Conservation (phyloP, 108 stramenopile species). For the Discostella pseudostelligera region DNA sequence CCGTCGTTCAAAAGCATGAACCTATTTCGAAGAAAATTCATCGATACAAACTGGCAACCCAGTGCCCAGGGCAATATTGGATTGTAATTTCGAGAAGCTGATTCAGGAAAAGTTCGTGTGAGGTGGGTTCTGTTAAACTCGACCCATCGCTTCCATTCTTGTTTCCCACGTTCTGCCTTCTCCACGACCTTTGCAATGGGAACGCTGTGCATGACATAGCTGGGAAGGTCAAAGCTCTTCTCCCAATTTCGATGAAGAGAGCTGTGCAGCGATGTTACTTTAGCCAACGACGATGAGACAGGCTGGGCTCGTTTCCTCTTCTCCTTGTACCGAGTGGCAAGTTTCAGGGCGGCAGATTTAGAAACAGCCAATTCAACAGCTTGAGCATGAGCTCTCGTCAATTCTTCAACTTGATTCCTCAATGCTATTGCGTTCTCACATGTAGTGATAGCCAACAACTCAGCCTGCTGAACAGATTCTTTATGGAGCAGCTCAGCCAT, state of each 20-base stretch:
- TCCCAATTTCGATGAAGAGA: constrained; percentile 60
- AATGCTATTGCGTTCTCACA: constrained; percentile 54
- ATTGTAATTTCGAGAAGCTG: constrained; percentile 77
- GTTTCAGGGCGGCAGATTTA: constrained; percentile 49
- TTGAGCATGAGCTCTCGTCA: constrained; percentile 36
- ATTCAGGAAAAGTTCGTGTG: constrained; percentile 76
- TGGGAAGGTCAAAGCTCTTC: constrained; percentile 60
- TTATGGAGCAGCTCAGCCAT: constrained; percentile 40
- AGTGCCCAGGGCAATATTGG: constrained; percentile 84
- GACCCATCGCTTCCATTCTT: constrained; percentile 36
- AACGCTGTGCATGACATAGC: constrained; percentile 65
- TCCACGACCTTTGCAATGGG: constrained; percentile 48
- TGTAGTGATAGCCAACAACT: constrained; percentile 58
- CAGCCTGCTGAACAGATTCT: constrained; percentile 46
- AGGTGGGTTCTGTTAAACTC: constrained; percentile 74
- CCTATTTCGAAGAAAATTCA: constrained; percentile 85
- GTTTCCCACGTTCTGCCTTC: constrained; percentile 36
- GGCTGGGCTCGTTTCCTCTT: constrained; percentile 51
- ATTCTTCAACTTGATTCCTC: constrained; percentile 43
- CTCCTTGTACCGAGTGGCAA: constrained; percentile 69
- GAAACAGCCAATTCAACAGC: constrained; percentile 40
- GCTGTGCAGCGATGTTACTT: constrained; percentile 62
- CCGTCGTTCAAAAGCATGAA: constrained; percentile 89
- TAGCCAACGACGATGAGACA: constrained; percentile 57
- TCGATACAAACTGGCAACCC: constrained; percentile 90